Conservation (phyloP, 495 filamentous ascomycete species). For the Podospora comata region DNA sequence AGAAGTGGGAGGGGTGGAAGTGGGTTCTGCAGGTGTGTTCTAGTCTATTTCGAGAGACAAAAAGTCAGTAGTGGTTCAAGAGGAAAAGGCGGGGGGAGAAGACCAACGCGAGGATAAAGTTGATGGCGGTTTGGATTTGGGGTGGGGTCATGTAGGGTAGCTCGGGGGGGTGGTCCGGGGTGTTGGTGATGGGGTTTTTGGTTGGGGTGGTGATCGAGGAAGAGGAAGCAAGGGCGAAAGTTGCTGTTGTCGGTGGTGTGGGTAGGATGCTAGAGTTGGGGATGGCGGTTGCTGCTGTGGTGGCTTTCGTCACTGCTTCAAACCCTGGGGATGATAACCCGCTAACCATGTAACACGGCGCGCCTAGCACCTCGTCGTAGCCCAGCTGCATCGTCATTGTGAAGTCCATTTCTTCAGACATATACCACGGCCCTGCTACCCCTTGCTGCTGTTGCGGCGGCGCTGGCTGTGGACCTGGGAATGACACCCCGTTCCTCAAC, state of each 20-base stretch:
- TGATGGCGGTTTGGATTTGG: slow-evolving; percentile 45
- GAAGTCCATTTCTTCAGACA: background rate
- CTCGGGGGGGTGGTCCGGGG: slow-evolving; percentile 4
- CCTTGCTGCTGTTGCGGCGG: slow-evolving; percentile 6
- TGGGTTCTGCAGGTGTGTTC: slow-evolving; percentile 51
- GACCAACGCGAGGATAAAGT: slow-evolving; percentile 50
- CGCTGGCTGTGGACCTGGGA: background rate
- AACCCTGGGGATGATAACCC: slow-evolving; percentile 17
- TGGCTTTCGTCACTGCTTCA: background rate
- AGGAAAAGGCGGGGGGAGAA: background rate
- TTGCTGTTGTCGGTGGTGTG: background rate
- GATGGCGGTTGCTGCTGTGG: background rate
- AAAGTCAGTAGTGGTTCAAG: background rate
- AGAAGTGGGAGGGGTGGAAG: slow-evolving; percentile 36
- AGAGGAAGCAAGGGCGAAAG: background rate
- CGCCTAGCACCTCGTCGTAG: slow-evolving; percentile 26
- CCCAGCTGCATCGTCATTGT: slow-evolving; percentile 32
- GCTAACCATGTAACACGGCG: slow-evolving; percentile 34
- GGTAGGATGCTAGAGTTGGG: background rate
- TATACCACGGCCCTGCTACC: slow-evolving; percentile 9
- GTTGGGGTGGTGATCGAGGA: too few species aligned
- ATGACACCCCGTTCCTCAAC: background rate
- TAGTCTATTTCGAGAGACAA: slow-evolving; percentile 32
- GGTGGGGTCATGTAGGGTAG: slow-evolving; percentile 28
- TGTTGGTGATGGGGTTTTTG: background rate